Evolutionary conservation across 2,329 filamentous ascomycete species (phyloP), one percentile per base, ranked within the genome.

Genomic region (Erysiphe pulchra): DNA sequence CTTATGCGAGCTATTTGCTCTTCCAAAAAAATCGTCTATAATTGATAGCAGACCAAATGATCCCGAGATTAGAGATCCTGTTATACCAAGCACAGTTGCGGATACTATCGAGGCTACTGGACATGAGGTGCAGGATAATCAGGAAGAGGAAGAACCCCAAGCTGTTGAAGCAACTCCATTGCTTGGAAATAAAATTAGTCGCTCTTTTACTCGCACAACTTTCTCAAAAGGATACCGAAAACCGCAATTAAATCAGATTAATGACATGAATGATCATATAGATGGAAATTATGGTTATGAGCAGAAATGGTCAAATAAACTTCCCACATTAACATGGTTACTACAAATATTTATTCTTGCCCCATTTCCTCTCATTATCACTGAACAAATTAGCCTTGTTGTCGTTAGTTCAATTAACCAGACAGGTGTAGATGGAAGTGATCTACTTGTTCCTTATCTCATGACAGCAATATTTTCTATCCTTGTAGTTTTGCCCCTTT

Each of bases 291-390:
- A 77, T 56, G 71, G 71, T 12, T 64, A 73, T 45, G 90, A 95
- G 57, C 90, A 95, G 60, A 64, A 70, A 13, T 98, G 90, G 90
- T 92, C 84, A 45, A 71, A 71, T 4, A 69, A 69, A 34, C 63
- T 95, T 46, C 83, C 84, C 1, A 73, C 70, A 40, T 94, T 80
- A 80, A 76, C 80, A 16, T 98, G 90, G 90, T 61, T 90, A 38
- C 53, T 92, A 16, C 86, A 98, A 55, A 78, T 94, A 51, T 64
- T 95, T 3, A 57, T 94, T 14, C 64, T 92, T 10, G 80, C 74
- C 0, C 85, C 86, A 0, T 72, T 93, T 45, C 73, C 77, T 42
- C 65, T 93, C 41, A 77, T 90, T 48, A 60, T 95, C 17, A 62
- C 82, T 14, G 82, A 77, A 1, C 84, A 92, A 56, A 67, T 86